Evolutionary conservation across 2,329 filamentous ascomycete species (phyloP), one percentile per base, ranked within the genome.

Genomic region (Rhynchosporium graminicola): DNA sequence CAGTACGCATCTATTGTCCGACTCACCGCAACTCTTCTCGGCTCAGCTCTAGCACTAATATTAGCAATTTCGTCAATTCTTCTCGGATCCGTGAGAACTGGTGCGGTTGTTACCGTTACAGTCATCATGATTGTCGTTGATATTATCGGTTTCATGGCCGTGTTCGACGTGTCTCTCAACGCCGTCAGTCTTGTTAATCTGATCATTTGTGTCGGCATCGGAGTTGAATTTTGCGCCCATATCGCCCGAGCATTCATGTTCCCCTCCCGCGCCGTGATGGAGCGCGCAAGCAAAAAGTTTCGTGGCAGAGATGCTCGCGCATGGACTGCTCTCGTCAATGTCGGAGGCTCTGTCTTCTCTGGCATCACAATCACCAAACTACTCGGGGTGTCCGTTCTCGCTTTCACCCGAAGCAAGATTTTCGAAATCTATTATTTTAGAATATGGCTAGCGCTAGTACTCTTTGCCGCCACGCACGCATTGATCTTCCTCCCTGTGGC

Each of bases 391-490:
- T 88, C 84, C 51, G 95, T 99, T 42, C 80, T 99, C 26, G 95
- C 95, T 0, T 99, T 97, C 73, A 99, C 95, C 7, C 82, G 91
- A 57, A 96, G 91, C 76, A 99, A 98, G 84, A 99, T 99, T 73
- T 99, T 99, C 72, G 96, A 99, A 79, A 92, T 99, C 62, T 99
- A 99, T 78, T 99, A 99, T 77, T 99, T 99, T 82, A 85, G 95
- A 48, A 90, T 99, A 48, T 99, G 95, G 95, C 80, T 97, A 20
- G 89, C 93, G 6, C 83, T 99, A 60, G 93, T 99, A 10, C 75
- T 96, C 9, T 94, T 97, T 75, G 96, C 93, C 2, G 91, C 91
- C 7, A 83, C 88, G 9, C 95, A 99, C 75, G 92, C 95, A 0
- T 80, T 99, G 54, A 84, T 99, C 7, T 96, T 98, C 75, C 79